A percentile compares a stretch with the other conserved stretches of the same genome.
Evolutionary conservation across 345 rosid species (phyloP).

Genomic region (Citrus glauca): DNA sequence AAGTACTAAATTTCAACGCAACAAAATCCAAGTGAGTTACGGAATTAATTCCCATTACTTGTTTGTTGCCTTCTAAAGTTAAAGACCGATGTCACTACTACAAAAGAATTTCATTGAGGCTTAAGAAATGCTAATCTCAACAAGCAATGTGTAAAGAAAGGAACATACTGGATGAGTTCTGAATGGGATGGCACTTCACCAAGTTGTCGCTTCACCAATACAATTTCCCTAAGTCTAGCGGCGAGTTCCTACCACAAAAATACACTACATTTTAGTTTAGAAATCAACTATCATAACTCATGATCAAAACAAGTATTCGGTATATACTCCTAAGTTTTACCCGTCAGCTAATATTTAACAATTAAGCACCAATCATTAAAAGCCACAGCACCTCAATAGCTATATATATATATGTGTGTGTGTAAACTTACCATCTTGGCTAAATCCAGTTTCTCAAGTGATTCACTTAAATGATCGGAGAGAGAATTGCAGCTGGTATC

Average conservation of each 20-base stretch:
- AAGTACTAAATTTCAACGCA: background rate
- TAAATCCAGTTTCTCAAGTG: constrained; percentile 40
- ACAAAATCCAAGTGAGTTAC: background rate
- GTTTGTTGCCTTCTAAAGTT: background rate
- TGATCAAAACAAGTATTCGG: background rate
- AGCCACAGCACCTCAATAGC: background rate
- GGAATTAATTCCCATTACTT: background rate
- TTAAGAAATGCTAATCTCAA: background rate
- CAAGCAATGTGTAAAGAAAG: background rate
- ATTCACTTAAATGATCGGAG: constrained; percentile 33
- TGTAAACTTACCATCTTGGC: constrained; percentile 51
- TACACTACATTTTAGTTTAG: constrained; percentile 1
- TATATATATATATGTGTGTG: background rate
- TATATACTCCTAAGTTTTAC: background rate
- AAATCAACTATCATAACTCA: background rate
- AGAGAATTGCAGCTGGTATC: constrained; percentile 26
- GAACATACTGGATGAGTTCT: constrained; percentile 78
- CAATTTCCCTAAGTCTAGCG: constrained; percentile 43
- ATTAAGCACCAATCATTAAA: too few species aligned
- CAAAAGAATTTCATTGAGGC: background rate
- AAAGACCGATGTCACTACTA: background rate
- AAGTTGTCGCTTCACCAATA: constrained; percentile 57
- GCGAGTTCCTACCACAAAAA: constrained; percentile 57
- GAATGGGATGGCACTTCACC: constrained; percentile 70
- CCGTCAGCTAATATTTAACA: background rate